Evolutionary conservation across 2,329 filamentous ascomycete species (phyloP).

Genomic region (Nakataea oryzae): DNA sequence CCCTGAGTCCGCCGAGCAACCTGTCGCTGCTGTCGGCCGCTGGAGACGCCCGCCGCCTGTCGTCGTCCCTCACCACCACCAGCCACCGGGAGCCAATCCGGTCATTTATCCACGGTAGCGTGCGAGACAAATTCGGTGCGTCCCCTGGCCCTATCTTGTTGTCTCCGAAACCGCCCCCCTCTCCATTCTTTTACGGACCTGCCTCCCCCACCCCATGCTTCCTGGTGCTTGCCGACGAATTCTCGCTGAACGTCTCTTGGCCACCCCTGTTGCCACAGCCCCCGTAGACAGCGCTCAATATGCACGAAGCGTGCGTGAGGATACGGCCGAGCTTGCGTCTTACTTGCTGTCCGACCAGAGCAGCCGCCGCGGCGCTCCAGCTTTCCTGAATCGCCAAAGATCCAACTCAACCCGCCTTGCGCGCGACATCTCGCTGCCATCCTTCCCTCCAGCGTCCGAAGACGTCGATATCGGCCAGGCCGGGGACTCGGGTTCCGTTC

Average conservation of each 20-base stretch:
- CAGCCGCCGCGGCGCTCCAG: constrained; percentile 25
- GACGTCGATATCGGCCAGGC: constrained; percentile 9
- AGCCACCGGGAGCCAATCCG: constrained; percentile 55
- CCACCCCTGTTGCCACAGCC: constrained; percentile 18
- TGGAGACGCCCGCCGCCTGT: constrained; percentile 22
- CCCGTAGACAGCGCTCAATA: constrained; percentile 61
- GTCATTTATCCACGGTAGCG: constrained; percentile 59
- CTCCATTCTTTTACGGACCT: background rate
- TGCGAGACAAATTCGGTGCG: constrained; percentile 48
- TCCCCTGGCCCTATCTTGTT: constrained; percentile 1
- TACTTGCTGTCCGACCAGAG: constrained; percentile 63
- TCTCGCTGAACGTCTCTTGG: background rate
- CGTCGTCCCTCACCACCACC: constrained; percentile 27
- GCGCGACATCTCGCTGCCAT: constrained; percentile 10
- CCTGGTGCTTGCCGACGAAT: background rate
- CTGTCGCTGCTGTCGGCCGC: constrained; percentile 11
- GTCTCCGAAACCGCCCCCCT: background rate
- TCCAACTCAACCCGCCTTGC: constrained; percentile 21
- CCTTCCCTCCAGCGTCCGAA: constrained; percentile 17
- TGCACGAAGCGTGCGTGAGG: constrained; percentile 70
- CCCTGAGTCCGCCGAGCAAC: constrained; percentile 1
- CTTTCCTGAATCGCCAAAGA: constrained; percentile 31
- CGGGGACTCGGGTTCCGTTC: constrained; percentile 38
- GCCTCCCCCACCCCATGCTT: background rate
- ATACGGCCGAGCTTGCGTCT: constrained; percentile 77